A percentile compares a stretch with the other conserved stretches of the same genome.
phyloP scores from a whole-genome alignment of 2,329 filamentous ascomycete species.

The Leptographium wingfieldii region DNA sequence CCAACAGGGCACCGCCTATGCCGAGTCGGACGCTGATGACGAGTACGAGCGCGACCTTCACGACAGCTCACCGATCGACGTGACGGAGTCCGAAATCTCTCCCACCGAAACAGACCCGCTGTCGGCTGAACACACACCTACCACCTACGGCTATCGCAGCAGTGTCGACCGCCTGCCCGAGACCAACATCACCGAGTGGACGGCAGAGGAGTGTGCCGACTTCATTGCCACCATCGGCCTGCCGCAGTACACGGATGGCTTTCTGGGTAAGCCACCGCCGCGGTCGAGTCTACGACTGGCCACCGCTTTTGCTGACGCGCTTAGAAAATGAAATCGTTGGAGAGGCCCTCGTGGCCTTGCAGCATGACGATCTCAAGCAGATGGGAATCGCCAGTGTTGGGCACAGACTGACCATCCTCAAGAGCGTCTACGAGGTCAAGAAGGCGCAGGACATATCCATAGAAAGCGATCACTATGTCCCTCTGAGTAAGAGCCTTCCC shows the following conservation, averaged over 20 bases:
- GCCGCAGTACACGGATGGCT: conserved; percentile 68
- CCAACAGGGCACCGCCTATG: conserved; percentile 55
- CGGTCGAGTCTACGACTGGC: neutral
- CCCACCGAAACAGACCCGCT: conserved; percentile 61
- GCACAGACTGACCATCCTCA: conserved; percentile 86
- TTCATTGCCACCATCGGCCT: conserved; percentile 72
- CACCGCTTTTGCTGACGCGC: conserved; percentile 4
- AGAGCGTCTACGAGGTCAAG: conserved; percentile 93
- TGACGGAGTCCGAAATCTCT: conserved; percentile 53
- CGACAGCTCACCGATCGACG: conserved; percentile 52
- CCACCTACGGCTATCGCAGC: conserved; percentile 57
- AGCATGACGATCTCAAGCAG: conserved; percentile 87
- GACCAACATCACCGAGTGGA: conserved; percentile 69
- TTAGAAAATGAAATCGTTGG: conserved; percentile 89
- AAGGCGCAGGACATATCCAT: conserved; percentile 83
- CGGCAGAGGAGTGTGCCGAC: conserved; percentile 77
- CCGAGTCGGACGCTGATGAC: conserved; percentile 71
- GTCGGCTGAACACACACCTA: conserved; percentile 65
- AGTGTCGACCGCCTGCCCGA: conserved; percentile 56
- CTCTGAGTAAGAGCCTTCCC: conserved; percentile 55
- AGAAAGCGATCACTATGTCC: conserved; percentile 87
- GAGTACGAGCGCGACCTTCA: conserved; percentile 66
- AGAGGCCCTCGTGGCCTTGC: conserved; percentile 76
- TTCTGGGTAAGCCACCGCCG: conserved; percentile 54
- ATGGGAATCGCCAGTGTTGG: conserved; percentile 90